A percentile compares a stretch with the other conserved stretches of the same genome.
Evolutionary conservation across 306 rosid genomes (phyloP).

Genomic region (Purshia tridentata): DNA sequence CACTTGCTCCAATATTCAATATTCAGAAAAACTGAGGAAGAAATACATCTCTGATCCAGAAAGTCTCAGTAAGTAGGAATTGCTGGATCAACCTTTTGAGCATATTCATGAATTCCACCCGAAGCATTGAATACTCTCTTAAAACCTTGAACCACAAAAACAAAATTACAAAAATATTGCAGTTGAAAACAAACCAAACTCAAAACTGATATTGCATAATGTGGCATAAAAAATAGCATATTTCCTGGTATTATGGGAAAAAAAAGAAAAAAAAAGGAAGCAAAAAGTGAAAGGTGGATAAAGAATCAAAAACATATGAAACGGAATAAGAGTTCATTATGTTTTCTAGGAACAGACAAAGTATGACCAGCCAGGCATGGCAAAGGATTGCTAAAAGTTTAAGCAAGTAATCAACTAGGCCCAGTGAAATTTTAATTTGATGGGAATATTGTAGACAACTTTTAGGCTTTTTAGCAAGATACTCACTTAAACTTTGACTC

Average conservation of each 20-base stretch:
- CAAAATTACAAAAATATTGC: constrained; percentile 13
- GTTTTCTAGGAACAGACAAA: too few relatives aligned
- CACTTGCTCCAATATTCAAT: too few relatives aligned
- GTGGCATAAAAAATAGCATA: not conserved
- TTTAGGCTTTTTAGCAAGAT: too few relatives aligned
- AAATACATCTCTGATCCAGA: not conserved
- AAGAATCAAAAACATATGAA: not conserved
- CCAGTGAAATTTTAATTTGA: not conserved
- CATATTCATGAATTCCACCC: constrained; percentile 91
- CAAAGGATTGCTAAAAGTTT: too few relatives aligned
- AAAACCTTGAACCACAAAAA: constrained; percentile 62
- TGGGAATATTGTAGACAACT: too few relatives aligned
- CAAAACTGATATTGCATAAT: not conserved
- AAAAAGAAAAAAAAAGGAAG: too few relatives aligned
- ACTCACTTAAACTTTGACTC: too few relatives aligned
- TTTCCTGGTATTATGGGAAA: not conserved
- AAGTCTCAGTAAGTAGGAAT: constrained; percentile 69
- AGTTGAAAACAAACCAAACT: not conserved
- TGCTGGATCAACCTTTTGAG: constrained; percentile 69
- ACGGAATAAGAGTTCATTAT: not conserved
- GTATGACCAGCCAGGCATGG: not conserved
- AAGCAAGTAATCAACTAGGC: not conserved
- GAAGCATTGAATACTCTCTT: constrained; percentile 67
- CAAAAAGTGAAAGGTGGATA: not conserved
- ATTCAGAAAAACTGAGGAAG: too few relatives aligned